Evolutionary conservation across 202 grass and related monocot genomes (phyloP), one percentile per base, ranked within the genome.

Genomic region (Hordeum pubiflorum): DNA sequence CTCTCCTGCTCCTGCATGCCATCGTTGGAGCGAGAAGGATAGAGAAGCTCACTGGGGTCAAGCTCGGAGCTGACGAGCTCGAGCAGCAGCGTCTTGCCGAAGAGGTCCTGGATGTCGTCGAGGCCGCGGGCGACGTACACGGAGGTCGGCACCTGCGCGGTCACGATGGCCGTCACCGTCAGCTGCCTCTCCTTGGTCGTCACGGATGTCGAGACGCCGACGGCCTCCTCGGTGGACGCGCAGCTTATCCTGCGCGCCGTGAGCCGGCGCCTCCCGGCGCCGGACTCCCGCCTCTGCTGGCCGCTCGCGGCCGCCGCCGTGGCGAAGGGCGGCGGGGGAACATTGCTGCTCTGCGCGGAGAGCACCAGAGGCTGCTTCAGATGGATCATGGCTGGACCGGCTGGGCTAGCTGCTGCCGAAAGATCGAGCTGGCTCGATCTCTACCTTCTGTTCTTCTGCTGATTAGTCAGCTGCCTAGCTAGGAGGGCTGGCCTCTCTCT

Each of bases 31-130:
- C 17, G 74, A 18, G 34, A 40, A 33, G 10, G 43, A 74, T 50
- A 22, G 18, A 37, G 2, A 41, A 1, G 29, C 83, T 81, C 87
- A 96, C 93, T 75, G 29, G 86, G 63, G 82, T 97, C 93, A 21
- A 93, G 81, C 69, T 90, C 88, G 24, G 71, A 76, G 88, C 93
- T 92, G 46, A 97, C 75, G 72, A 97, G 90, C 84, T 94, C 87
- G 7, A 94, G 72, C 13, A 79, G 71, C n/a, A 94, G 75, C 23
- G 72, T 75, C 75, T 85, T 85, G 29, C 93, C 90, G 23, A 92
- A 9, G 80, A 90, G 76, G 77, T 97, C 93, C 41, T 50, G 21
- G 46, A 97, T 44, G 84, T 91, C 87, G 82, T 97, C 93, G 69
- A 90, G 41, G 41, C 77, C 89, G n/a, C 86, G 86, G 27, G 73